Conservation (phyloP, 1,139 yeast genomes). For the Blastobotrys malaysiensis region DNA sequence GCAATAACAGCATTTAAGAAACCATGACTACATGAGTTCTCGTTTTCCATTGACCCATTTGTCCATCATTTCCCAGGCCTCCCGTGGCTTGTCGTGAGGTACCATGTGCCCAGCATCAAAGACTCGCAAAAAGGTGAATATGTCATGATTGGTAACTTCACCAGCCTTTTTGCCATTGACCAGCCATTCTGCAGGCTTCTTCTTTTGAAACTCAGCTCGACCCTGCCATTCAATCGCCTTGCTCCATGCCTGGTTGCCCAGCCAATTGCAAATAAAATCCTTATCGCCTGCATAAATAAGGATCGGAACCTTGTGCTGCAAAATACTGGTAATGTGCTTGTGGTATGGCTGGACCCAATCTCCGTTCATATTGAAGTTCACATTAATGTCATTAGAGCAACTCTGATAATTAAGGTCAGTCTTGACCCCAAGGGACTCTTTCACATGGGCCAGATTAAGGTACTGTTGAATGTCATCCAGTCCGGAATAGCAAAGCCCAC, state of each 20-base stretch:
- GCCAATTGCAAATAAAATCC: constrained; percentile 87
- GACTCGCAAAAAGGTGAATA: constrained; percentile 58
- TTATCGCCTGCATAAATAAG: constrained; percentile 85
- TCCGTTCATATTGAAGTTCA: constrained; percentile 70
- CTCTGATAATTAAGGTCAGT: constrained; percentile 67
- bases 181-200: constrained; percentile 35
- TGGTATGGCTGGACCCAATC: constrained; percentile 62
- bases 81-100: constrained; percentile 72
- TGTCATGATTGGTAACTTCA: constrained; percentile 49
- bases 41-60: constrained; percentile 48
- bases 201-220: constrained; percentile 31
- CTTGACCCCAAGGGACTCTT: constrained; percentile 83
- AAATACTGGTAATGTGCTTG: constrained; percentile 46
- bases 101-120: constrained; percentile 68
- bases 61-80: constrained; percentile 66
- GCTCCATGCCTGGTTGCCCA: constrained; percentile 80
- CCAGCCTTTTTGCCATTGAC: constrained; percentile 47
- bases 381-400: constrained; percentile 47
- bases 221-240: constrained; percentile 60
- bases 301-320: constrained; percentile 63
- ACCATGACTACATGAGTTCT: neutral
- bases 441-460: constrained; percentile 61
- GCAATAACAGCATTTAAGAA: neutral
- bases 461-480: constrained; percentile 59
- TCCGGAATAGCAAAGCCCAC: constrained; percentile 66